Evolutionary conservation across 805 yeast species (phyloP), one percentile per base, ranked within the genome.

Genomic region (Starmerella gropengiesseri): DNA sequence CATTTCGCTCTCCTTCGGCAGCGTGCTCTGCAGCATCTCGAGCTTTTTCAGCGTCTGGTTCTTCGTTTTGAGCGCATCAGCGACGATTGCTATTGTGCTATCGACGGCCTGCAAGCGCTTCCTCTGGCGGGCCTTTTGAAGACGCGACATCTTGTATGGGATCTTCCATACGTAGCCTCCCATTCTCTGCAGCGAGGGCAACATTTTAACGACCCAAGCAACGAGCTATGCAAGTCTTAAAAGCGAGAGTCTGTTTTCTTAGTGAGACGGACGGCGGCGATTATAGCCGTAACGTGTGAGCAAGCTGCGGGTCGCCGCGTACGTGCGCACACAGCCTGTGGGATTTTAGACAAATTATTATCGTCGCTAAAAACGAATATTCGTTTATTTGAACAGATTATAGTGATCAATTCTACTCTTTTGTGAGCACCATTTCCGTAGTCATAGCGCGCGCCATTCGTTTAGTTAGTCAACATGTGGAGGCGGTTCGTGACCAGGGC

Each of bases 1-100:
- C 96, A 89, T 87, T 47, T 86, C 85, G 26, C 61, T 52, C 56
- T 86, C 95, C 55, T 75, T 80, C 30, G 96, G 95, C 56, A 81
- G 59, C 17, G 66, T 64, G n/a, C 52, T 47, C 56, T 64, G 64
- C 40, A 73, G 58, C 20, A 58, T 47, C 22, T 60, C 60, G 5
- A 71, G 52, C 49, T 60, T 57, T 44, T 60, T 59, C 37, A 65
- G 51, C 16, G 55, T 41, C 49, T 58, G 48, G 13, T 65, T 64
- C 31, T 60, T 59, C 13, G 50, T 47, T 27, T 57, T 56, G 46
- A 75, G 60, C 8, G 76, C 78, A 14, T 69, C 56, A 51, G 72
- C 74, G 18, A 86, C 67, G 7, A 73, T 71, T 37, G 75, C 79
- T 47, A 91, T 74, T 51, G 81, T 87, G 14, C 69, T 56, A 65